phyloP scores from a whole-genome alignment of 2,329 filamentous ascomycete species.

The Fusarium continuum region DNA sequence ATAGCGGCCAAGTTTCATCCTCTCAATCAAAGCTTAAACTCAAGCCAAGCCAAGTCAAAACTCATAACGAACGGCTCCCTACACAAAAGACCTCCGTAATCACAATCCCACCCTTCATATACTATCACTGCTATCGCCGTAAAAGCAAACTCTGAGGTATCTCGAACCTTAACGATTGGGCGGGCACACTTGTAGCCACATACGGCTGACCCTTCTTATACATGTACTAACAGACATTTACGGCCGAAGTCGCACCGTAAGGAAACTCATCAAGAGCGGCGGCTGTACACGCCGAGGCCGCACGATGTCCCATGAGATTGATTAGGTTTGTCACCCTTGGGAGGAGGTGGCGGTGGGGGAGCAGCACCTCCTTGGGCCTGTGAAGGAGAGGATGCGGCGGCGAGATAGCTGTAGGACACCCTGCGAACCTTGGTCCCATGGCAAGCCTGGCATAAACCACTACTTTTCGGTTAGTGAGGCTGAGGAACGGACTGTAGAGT shows the following conservation, averaged over 20 bases:
- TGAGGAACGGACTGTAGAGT: background rate
- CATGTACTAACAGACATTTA: slow-evolving; percentile 39
- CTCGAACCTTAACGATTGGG: slow-evolving; percentile 21
- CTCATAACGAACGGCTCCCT: slow-evolving; percentile 14
- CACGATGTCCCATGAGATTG: slow-evolving; percentile 22
- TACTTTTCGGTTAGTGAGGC: background rate
- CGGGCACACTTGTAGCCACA: slow-evolving; percentile 27
- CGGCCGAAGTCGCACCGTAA: background rate
- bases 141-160: slow-evolving; percentile 28
- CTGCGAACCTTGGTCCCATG: slow-evolving; percentile 37
- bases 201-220: slow-evolving; percentile 19
- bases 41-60: background rate
- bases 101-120: background rate
- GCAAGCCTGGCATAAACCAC: slow-evolving; percentile 34
- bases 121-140: background rate
- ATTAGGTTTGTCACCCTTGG: slow-evolving; percentile 19
- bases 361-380: slow-evolving; percentile 12
- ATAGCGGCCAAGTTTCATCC: background rate
- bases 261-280: slow-evolving; percentile 7
- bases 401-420: slow-evolving; percentile 37
- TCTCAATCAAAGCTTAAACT: background rate
- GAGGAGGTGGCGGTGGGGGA: slow-evolving; percentile 26
- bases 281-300: slow-evolving; percentile 23
- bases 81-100: slow-evolving; percentile 1
- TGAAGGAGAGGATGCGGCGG: slow-evolving; percentile 9